Percentiles rank a stretch among this genome's conserved stretches.
phyloP scores from a whole-genome alignment of 257 asterid genomes.

The Scutellaria galericulata region DNA sequence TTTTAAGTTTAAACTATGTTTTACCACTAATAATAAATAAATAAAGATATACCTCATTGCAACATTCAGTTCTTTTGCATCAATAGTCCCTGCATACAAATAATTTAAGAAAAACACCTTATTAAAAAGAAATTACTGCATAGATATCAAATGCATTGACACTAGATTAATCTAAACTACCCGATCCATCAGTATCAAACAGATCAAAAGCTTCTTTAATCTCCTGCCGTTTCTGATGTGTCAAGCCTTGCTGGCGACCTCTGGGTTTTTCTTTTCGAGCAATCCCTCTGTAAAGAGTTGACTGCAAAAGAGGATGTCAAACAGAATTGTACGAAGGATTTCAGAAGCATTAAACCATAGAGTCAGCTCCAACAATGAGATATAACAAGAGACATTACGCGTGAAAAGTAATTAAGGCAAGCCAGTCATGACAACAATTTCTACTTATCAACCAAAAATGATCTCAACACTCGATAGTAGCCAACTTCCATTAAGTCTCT shows the following conservation, averaged over 20 bases:
- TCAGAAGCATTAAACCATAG: constrained; percentile 17
- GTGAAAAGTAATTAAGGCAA: constrained; percentile 10
- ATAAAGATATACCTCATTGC: constrained; percentile 76
- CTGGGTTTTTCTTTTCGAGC: constrained; percentile 71
- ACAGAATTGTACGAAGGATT: constrained; percentile 5
- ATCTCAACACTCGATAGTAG: not conserved
- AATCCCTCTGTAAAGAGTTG: constrained; percentile 55
- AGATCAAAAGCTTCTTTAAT: constrained; percentile 88
- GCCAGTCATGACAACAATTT: not conserved
- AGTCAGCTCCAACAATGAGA: not conserved
- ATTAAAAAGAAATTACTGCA: constrained; percentile 8
- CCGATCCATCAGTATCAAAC: constrained; percentile 92
- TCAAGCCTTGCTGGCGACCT: constrained; percentile 77
- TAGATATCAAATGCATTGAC: constrained; percentile 7
- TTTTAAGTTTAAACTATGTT: not conserved
- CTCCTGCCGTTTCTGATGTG: constrained; percentile 88
- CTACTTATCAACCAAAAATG: not conserved
- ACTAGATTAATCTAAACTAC: constrained; percentile 41
- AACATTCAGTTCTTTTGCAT: constrained; percentile 90
- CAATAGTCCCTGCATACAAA: constrained; percentile 72
- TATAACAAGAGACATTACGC: constrained; percentile 4
- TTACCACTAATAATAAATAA: not conserved
- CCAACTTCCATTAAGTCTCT: not conserved
- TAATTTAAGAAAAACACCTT: constrained; percentile 18
- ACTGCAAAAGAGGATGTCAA: constrained; percentile 47